phyloP scores from a whole-genome alignment of 2,329 filamentous ascomycete genomes.

The Aspergillus ibericus region DNA sequence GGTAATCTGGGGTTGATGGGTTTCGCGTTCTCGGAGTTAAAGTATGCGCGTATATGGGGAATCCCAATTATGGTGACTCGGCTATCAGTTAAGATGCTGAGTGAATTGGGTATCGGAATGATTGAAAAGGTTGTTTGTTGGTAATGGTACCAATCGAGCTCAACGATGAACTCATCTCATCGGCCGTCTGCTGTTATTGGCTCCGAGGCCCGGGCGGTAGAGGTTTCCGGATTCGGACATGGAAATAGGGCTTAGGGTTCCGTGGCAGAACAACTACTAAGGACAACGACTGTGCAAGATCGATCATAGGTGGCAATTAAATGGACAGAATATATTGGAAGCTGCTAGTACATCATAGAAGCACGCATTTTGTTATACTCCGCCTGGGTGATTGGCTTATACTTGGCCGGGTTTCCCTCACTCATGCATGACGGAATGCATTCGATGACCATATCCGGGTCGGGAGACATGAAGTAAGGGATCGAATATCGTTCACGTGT shows the following conservation, averaged over 20 bases:
- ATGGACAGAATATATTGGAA: too few species aligned
- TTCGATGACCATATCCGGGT: conserved; percentile 53
- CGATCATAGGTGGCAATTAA: neutral
- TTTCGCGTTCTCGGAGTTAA: neutral
- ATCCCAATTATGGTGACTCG: too few species aligned
- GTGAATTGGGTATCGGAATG: neutral
- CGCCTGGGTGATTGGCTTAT: conserved; percentile 49
- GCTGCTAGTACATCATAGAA: conserved; percentile 22
- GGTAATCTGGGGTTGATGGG: neutral
- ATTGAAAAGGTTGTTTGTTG: neutral
- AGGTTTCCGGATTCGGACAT: conserved; percentile 10
- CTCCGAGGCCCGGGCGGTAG: conserved; percentile 10
- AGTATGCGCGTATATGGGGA: neutral
- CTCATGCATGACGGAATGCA: conserved; percentile 52
- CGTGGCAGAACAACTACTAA: neutral
- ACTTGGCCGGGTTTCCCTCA: conserved; percentile 49
- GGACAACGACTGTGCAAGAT: neutral
- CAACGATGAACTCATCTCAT: conserved; percentile 18
- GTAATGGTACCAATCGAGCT: neutral
- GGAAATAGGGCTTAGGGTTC: conserved; percentile 24
- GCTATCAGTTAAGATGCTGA: neutral
- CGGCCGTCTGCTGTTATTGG: conserved; percentile 6
- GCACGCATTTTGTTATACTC: conserved; percentile 40
- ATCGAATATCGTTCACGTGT: conserved; percentile 59
- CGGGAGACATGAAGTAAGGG: conserved; percentile 59